Evolutionary conservation across 2,329 filamentous ascomycete species (phyloP).

Genomic region (Botrytis cinerea): DNA sequence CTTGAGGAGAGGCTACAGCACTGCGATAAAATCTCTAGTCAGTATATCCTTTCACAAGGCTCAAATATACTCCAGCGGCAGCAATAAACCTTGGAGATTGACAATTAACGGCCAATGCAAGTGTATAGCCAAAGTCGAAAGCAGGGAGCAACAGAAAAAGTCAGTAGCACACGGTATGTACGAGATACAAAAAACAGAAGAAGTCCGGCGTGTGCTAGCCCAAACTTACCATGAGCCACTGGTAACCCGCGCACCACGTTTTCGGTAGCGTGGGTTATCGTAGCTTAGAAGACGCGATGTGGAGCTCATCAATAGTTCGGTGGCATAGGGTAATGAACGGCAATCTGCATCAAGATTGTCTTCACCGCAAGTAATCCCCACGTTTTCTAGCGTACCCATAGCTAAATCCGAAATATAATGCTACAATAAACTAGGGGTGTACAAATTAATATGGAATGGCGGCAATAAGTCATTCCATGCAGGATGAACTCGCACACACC

Average conservation of each 20-base stretch:
- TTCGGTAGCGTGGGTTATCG: not conserved
- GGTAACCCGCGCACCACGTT: not conserved
- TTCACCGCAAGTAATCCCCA: not conserved
- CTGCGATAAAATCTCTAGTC: not conserved
- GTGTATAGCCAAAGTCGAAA: not conserved
- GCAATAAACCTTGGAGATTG: not conserved
- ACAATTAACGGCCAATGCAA: not conserved
- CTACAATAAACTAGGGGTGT: not conserved
- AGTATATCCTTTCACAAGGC: not conserved
- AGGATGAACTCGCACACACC: not conserved
- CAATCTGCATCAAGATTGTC: not conserved
- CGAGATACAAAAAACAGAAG: not conserved
- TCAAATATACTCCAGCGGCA: not conserved
- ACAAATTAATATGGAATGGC: not conserved
- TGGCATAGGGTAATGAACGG: not conserved
- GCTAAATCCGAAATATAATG: not conserved
- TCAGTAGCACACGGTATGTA: not conserved
- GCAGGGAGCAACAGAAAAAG: not conserved
- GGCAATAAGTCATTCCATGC: not conserved
- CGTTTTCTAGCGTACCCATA: not conserved
- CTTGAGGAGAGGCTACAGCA: not conserved
- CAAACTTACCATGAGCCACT: not conserved
- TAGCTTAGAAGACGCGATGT: slow-evolving; percentile 1
- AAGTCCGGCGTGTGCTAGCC: not conserved
- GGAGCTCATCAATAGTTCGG: slow-evolving; percentile 1